Conservation (phyloP, 2,329 filamentous ascomycete species). For the Apiospora kogelbergensis region DNA sequence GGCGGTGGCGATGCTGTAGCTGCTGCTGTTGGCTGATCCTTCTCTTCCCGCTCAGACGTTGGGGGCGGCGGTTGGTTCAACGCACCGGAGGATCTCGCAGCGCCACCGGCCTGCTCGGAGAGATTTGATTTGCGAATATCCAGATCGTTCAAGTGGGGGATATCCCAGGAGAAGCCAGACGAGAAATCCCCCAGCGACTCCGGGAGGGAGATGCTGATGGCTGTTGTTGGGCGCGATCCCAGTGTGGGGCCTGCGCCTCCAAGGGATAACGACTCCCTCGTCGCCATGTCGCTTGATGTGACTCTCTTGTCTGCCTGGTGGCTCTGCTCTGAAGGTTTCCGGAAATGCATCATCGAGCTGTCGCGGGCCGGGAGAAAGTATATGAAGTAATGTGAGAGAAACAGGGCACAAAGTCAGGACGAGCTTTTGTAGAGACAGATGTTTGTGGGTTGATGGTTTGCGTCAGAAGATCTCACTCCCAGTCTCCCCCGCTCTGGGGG, state of each 20-base stretch:
- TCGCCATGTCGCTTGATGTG: neutral
- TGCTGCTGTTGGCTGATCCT: neutral
- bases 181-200: neutral
- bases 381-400: no score
- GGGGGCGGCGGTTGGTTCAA: neutral
- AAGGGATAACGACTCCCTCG: neutral
- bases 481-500: neutral
- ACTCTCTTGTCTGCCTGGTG: neutral
- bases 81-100: neutral
- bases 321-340: neutral
- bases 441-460: neutral
- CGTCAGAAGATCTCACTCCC: neutral
- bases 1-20: no score
- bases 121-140: neutral
- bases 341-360: neutral
- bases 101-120: neutral
- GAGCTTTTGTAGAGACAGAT: neutral
- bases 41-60: neutral
- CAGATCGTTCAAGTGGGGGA: neutral
- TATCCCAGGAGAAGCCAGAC: neutral
- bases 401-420: neutral
- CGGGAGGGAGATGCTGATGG: neutral
- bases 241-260: neutral
- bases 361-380: neutral
- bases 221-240: neutral